Evolutionary conservation across 805 yeast genomes (phyloP).

Genomic region (Lipomyces anomalus): DNA sequence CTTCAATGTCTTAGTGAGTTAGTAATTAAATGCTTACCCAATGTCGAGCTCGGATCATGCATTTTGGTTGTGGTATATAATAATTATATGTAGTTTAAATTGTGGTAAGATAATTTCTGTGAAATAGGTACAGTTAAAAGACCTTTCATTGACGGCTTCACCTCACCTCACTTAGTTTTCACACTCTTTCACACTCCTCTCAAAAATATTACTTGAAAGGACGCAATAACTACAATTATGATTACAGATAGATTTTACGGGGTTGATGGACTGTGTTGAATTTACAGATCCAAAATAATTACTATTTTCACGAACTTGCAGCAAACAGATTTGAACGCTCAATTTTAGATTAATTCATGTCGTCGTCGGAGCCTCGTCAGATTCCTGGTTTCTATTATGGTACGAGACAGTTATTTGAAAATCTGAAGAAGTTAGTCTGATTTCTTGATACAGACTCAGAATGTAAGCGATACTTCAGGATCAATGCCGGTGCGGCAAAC

Average conservation of each 20-base stretch:
- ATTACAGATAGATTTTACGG: not conserved
- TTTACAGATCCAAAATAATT: not conserved
- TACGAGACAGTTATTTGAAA: constrained; percentile 4
- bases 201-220: not conserved
- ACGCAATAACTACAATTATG: not conserved
- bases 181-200: too few relatives aligned
- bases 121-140: not conserved
- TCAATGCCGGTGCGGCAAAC: constrained; percentile 23
- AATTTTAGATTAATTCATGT: not conserved
- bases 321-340: not conserved
- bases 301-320: not conserved
- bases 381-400: constrained; percentile 23
- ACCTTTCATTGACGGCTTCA: too few relatives aligned
- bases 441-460: constrained; percentile 7
- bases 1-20: not conserved
- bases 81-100: not conserved
- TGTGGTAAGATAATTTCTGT: not conserved
- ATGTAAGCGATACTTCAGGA: constrained; percentile 27
- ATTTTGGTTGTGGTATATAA: not conserved
- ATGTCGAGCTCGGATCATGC: too few relatives aligned
- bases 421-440: too few relatives aligned
- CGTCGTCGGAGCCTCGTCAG: constrained; percentile 1
- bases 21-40: too few relatives aligned
- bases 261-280: not conserved
- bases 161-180: too few relatives aligned